Percentiles rank a stretch among this genome's conserved stretches.
Conservation (phyloP, 495 filamentous ascomycete genomes). For the Penicillium flavigenum region DNA sequence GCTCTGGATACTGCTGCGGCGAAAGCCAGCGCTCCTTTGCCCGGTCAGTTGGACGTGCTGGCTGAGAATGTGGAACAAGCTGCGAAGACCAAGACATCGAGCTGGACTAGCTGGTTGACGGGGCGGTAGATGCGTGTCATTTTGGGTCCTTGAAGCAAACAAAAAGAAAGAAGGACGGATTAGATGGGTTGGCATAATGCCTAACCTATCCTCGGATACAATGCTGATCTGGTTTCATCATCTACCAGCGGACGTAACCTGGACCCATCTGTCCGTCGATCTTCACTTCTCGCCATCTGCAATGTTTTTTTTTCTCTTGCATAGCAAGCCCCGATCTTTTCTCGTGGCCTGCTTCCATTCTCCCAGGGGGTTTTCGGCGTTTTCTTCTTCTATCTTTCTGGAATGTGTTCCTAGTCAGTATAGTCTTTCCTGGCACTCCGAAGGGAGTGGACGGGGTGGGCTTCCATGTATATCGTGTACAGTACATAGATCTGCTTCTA, state of each 20-base stretch:
- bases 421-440: neutral
- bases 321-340: conserved; percentile 27
- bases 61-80: conserved; percentile 43
- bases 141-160: neutral
- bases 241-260: neutral
- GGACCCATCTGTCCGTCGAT: conserved; percentile 2
- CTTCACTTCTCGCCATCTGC: conserved; percentile 15
- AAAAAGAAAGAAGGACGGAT: conserved; percentile 8
- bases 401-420: conserved; percentile 20
- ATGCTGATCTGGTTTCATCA: conserved; percentile 2
- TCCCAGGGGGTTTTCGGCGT: conserved; percentile 34
- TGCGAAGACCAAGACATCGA: conserved; percentile 39
- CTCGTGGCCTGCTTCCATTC: conserved; percentile 27
- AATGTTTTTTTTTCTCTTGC: conserved; percentile 27
- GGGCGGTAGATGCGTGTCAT: conserved; percentile 31
- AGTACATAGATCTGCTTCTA: conserved; percentile 35
- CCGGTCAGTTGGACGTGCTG: conserved; percentile 43
- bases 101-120: conserved; percentile 49
- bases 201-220: neutral
- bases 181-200: neutral
- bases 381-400: conserved; percentile 21
- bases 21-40: conserved; percentile 20
- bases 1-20: conserved; percentile 22
- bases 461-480: conserved; percentile 35
- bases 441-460: conserved; percentile 3